phyloP scores from a whole-genome alignment of 2,329 filamentous ascomycete genomes.

The Trichophyton mentagrophytes region DNA sequence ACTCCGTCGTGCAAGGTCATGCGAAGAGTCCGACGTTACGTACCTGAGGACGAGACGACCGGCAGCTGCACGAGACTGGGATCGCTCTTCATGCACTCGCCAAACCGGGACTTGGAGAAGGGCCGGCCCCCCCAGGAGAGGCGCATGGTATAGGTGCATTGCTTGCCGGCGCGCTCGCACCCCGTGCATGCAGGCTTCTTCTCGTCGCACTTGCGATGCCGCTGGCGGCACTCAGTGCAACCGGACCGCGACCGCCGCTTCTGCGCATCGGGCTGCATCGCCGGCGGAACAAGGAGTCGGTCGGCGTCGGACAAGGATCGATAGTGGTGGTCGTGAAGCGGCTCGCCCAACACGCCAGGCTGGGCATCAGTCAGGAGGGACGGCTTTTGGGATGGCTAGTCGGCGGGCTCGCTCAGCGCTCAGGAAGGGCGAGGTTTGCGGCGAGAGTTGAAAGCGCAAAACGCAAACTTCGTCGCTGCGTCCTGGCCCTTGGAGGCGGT shows the following conservation, averaged over 20 bases:
- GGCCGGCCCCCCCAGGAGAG: conserved; percentile 14
- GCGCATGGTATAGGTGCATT: conserved; percentile 11
- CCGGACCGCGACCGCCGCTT: conserved; percentile 14
- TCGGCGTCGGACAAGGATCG: background rate
- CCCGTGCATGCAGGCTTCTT: conserved; percentile 10
- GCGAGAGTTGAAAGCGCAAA: background rate
- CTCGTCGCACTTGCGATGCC: conserved; percentile 16
- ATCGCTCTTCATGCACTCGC: conserved; percentile 13
- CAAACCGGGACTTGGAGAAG: conserved; percentile 14
- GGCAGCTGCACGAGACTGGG: conserved; percentile 11
- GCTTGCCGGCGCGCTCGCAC: conserved; percentile 8
- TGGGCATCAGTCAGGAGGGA: background rate
- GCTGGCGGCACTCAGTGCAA: conserved; percentile 13
- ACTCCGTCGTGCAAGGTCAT: background rate
- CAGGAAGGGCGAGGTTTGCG: background rate
- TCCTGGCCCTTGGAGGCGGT: background rate
- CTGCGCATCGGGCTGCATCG: background rate
- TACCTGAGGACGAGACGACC: conserved; percentile 7
- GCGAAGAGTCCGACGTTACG: background rate
- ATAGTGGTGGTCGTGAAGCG: background rate
- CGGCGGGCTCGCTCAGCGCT: background rate
- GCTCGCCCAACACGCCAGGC: background rate
- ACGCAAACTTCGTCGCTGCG: background rate
- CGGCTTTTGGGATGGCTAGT: background rate
- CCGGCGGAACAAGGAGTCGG: background rate